Evolutionary conservation across 1,139 yeast species (phyloP).

Genomic region (Wickerhamiella infanticola): DNA sequence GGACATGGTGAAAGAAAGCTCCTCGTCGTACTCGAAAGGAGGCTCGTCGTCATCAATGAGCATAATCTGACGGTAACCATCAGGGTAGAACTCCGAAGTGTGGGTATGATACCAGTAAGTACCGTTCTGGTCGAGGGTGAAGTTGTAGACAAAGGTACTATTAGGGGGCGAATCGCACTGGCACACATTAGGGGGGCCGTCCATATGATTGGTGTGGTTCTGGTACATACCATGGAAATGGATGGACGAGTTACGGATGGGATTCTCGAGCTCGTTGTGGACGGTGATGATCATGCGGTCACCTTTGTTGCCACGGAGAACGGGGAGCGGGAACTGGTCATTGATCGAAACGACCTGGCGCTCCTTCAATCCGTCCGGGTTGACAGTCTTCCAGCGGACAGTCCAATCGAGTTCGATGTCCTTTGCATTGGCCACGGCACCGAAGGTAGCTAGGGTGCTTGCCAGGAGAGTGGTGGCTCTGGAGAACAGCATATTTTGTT

Average conservation of each 20-base stretch:
- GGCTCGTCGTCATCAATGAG: constrained; percentile 47
- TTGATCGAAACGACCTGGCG: constrained; percentile 68
- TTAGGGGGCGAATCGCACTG: constrained; percentile 84
- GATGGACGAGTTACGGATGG: constrained; percentile 46
- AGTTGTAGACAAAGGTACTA: constrained; percentile 51
- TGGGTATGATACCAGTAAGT: constrained; percentile 95
- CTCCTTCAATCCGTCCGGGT: constrained; percentile 59
- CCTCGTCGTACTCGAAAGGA: constrained; percentile 56
- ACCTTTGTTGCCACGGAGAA: constrained; percentile 51
- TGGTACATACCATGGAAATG: constrained; percentile 92
- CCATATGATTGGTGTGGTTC: constrained; percentile 56
- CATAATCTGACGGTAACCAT: constrained; percentile 75
- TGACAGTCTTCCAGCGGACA: constrained; percentile 51
- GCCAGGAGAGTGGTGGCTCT: not conserved
- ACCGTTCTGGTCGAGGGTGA: constrained; percentile 76
- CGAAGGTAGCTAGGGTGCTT: constrained; percentile 8
- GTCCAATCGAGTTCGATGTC: constrained; percentile 60
- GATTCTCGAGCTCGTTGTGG: constrained; percentile 46
- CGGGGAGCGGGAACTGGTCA: constrained; percentile 76
- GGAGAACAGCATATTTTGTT: not conserved
- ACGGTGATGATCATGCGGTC: constrained; percentile 59
- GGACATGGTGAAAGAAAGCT: constrained; percentile 44
- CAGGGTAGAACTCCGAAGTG: constrained; percentile 71
- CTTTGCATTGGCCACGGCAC: constrained; percentile 28
- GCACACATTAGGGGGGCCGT: constrained; percentile 74